Percentiles rank a stretch among this genome's conserved stretches.
phyloP scores from a whole-genome alignment of 441 rosid species.

The Mallotus japonicus region DNA sequence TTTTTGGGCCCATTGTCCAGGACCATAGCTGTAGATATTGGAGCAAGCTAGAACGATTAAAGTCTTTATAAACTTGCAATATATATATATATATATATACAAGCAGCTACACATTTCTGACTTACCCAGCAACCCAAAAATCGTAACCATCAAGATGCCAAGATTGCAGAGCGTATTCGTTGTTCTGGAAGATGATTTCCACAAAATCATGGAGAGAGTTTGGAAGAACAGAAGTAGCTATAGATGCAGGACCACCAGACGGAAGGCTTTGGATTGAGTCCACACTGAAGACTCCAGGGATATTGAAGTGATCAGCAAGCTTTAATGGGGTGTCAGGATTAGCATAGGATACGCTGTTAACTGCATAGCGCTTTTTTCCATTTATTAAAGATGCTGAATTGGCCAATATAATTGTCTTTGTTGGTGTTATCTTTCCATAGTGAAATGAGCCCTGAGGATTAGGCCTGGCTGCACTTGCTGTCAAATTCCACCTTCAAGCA shows the following conservation, averaged over 20 bases:
- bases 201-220: slow-evolving; percentile 61
- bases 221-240: slow-evolving; percentile 65
- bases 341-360: slow-evolving; percentile 66
- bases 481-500: slow-evolving; percentile 75
- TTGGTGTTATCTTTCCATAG: slow-evolving; percentile 63
- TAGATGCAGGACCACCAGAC: slow-evolving; percentile 39
- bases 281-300: slow-evolving; percentile 64
- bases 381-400: slow-evolving; percentile 71
- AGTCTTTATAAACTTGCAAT: background rate
- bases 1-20: slow-evolving; percentile 64
- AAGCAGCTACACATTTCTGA: background rate
- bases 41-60: slow-evolving; percentile 8
- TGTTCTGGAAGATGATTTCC: slow-evolving; percentile 81
- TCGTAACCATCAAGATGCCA: slow-evolving; percentile 99
- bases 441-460: slow-evolving; percentile 95
- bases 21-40: slow-evolving; percentile 53
- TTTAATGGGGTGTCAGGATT: slow-evolving; percentile 79
- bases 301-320: slow-evolving; percentile 81
- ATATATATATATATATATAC: background rate
- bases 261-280: slow-evolving; percentile 52
- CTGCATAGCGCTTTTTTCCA: slow-evolving; percentile 76
- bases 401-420: slow-evolving; percentile 55
- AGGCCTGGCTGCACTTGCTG: slow-evolving; percentile 94
- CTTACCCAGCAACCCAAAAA: slow-evolving; percentile 92
- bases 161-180: slow-evolving; percentile 66